phyloP scores from a whole-genome alignment of 495 filamentous ascomycete genomes.

The Lentithecium fluviatile region DNA sequence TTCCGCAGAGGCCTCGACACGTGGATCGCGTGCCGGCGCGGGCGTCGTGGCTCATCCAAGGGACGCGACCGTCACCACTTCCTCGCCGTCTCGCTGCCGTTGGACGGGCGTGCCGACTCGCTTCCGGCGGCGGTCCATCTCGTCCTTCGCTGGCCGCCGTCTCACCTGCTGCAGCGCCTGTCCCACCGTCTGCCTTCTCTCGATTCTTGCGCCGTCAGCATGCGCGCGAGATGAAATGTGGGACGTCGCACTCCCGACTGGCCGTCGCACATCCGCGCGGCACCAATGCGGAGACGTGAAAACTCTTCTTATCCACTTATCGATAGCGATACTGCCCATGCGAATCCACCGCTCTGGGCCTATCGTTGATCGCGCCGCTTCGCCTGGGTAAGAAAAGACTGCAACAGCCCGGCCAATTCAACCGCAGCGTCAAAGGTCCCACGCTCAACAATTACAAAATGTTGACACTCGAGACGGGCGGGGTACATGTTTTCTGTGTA shows the following conservation, averaged over 20 bases:
- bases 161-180: constrained; percentile 11
- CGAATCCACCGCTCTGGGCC: no score
- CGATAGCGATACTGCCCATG: constrained; percentile 24
- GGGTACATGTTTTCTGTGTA: no score
- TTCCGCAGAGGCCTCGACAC: no score
- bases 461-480: no score
- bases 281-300: constrained; percentile 8
- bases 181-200: constrained; percentile 3
- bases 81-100: not conserved
- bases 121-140: not conserved
- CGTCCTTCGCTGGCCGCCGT: constrained; percentile 7
- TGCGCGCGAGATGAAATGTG: constrained; percentile 31
- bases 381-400: no score
- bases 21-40: not conserved
- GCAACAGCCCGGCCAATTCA: no score
- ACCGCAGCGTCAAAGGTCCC: no score
- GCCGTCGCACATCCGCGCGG: constrained; percentile 5
- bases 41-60: no score
- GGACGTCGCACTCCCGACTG: constrained; percentile 16
- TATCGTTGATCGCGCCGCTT: no score
- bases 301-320: constrained; percentile 32
- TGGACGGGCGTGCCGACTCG: no score
- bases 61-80: no score
- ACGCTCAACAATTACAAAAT: no score
- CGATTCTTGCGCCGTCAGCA: not conserved